Evolutionary conservation across 2,329 filamentous ascomycete species (phyloP).

Genomic region (Stemphylium lycopersici): DNA sequence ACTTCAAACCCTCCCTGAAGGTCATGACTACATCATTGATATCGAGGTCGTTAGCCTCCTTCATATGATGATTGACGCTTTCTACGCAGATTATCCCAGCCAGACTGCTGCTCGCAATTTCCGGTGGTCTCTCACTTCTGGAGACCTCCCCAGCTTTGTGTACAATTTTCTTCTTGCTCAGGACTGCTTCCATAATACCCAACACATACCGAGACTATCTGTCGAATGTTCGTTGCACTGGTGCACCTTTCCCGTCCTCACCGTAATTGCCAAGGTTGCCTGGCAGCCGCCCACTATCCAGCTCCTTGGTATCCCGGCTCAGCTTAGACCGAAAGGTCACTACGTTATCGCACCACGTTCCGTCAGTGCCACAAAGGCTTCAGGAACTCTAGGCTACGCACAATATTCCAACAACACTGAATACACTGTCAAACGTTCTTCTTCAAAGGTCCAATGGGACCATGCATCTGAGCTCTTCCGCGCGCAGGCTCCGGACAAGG

Average conservation of each 20-base stretch:
- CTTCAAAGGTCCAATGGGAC: conserved; percentile 29
- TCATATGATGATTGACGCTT: conserved; percentile 33
- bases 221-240: conserved; percentile 19
- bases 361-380: not conserved
- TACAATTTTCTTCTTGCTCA: conserved; percentile 42
- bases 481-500: conserved; percentile 17
- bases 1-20: conserved; percentile 13
- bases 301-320: conserved; percentile 23
- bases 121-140: conserved; percentile 33
- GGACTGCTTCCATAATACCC: conserved; percentile 39
- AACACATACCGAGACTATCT: conserved; percentile 19
- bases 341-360: conserved; percentile 30
- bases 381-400: not conserved
- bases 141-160: conserved; percentile 33
- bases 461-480: conserved; percentile 24
- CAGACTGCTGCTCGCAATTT: conserved; percentile 2
- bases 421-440: conserved; percentile 17
- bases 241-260: conserved; percentile 8
- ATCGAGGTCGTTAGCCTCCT: conserved; percentile 31
- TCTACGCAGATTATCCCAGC: conserved; percentile 19
- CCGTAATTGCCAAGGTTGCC: conserved; percentile 23
- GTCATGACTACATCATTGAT: conserved; percentile 17
- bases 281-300: conserved; percentile 31
- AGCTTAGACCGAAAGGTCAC: conserved; percentile 17
- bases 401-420: conserved; percentile 10